Base-by-base conservation (phyloP, 1,284 basidiomycete genomes). In the Apiotrichum domesticum region DNA sequence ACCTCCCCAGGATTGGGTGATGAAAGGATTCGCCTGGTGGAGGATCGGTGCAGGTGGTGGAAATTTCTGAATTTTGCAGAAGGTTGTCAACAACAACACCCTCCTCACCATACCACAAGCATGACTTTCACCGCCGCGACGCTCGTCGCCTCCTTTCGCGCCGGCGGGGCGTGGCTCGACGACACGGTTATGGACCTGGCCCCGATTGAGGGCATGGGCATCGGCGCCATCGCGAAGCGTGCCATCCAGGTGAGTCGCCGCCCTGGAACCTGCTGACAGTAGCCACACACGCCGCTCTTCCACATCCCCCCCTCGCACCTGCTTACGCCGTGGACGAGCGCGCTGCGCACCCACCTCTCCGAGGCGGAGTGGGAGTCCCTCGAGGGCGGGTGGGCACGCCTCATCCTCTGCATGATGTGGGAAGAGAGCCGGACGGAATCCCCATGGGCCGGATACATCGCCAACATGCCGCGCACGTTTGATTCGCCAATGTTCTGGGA, bases 351-450 rank as follows among this genome's bases (percentile, higher is more conserved):
- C 0, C 59, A 72, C 11, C 78, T 81, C 3, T 84, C 85, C 10
- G 57, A 72, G 3, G 77, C 79, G 5, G 80, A 81, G 41, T 94
- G 90, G 90, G 67, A 74, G 71, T 72, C 76, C 32, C 73, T 93
- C 55, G 80, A 86, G 52, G 78, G 81, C 52, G 89, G 91, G 1
- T 98, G 94, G 94, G 79, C 83, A 1, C 87, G 88, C 1, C 79
- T 98, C 43, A 97, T 98, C 57, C 79, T 97, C 29, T 89, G 87
- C 63, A 88, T 98, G 86, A 91, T 98, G 88, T 97, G 88, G 87
- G 95, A 97, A 74, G 83, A 84, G 51, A 81, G 84, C 3, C 78
- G 77, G 0, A 21, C 21, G 21, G 67, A 78, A 29, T 89, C 85
- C 45, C 82, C 76, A 58, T 91, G 89, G 89, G 70, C 71, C 9